Evolutionary conservation across 1,139 yeast species (phyloP), one percentile per base, ranked within the genome.

Genomic region (Groenewaldozyma sp.): DNA sequence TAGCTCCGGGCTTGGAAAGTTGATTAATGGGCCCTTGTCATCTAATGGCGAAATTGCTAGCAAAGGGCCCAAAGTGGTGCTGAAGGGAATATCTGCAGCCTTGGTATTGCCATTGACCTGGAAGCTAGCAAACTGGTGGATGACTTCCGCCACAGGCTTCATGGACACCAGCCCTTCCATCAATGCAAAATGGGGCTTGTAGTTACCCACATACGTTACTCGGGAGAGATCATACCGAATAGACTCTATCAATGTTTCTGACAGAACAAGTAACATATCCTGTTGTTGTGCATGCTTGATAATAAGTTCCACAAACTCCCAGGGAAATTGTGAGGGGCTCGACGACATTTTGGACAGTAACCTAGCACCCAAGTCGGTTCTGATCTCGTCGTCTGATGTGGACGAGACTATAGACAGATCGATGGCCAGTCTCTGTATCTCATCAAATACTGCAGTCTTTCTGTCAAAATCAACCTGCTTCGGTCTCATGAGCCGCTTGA

Each of bases 11-110:
- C 54, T 46, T 20, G 58, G 49, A 39, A 59, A 57, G 26, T 46
- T 49, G 21, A 39, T 34, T 24, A 39, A 22, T 7, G 43, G 42
- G 1, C 45, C 42, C n/a, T 42, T 37, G 2, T 41, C 47, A 29
- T 74, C 68, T 37, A 87, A 62, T 0, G 95, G 95, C 0, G 95
- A 83, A 17, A 86, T 62, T 42, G 79, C 68, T 44, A 86, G 70
- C 31, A 86, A 67, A 2, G 94, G 83, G 2, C 97, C 97, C 42
- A 88, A 62, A 35, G 49, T 47, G 35, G 45, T 45, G 22, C 28
- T 27, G 26, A 19, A 21, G 21, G 41, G 38, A 18, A 31, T 27
- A 10, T 35, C 40, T 24, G 19, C 18, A 28, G 35, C 19, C 4
- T 16, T 18, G 7, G 14, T n/a, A 7, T 29, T 21, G 17, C 18